Base-by-base conservation (phyloP, 1,284 basidiomycete species). In the Hemileia vastatrix region DNA sequence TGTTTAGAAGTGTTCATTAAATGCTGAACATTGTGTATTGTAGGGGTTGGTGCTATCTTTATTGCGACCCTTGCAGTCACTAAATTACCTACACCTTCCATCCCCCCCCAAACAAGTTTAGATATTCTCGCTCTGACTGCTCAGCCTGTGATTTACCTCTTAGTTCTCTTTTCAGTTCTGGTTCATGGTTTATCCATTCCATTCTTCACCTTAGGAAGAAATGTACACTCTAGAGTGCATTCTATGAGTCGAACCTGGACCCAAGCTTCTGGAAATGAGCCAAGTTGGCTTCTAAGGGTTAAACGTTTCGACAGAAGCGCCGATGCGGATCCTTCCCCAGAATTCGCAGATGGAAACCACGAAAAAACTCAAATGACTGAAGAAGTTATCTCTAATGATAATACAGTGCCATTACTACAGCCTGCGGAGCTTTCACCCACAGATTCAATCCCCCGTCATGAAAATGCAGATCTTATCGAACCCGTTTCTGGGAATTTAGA, bases 81-180 rank as follows among this genome's bases (percentile, higher is more conserved):
- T 64, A 80, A 84, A 64, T 81, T 95, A 9, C 84, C 86, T 0
- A 78, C 79, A 4, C 80, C 84, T 0, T 70, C 78, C 6, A 72
- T 76, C n/a, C 80, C 81, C 3, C 83, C 84, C 0, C 78, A 80
- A 44, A 79, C 79, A 24, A 84, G 88, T 74, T 79, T 83, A 4
- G 82, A 86, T 65, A 75, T 87, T 11, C 79, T 95, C 13, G 81
- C 83, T 1, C 80, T 84, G 15, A 80, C 84, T 2, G 90, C 95
- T 59, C 87, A 91, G 72, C 92, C 93, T 0, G 86, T 96, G 64
- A 87, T 90, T 8, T 84, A 87, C 0, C 94, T 94, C 77, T 85
- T 95, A 81, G 92, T 96, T 1, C 80, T 96, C 1, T 85, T 84
- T 67, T 93, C 89, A 0, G 87, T 94, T 64, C 80, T 85, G 15